Evolutionary conservation across 2,329 filamentous ascomycete species (phyloP), one percentile per base, ranked within the genome.

Genomic region (Aspergillus fumigatus): DNA sequence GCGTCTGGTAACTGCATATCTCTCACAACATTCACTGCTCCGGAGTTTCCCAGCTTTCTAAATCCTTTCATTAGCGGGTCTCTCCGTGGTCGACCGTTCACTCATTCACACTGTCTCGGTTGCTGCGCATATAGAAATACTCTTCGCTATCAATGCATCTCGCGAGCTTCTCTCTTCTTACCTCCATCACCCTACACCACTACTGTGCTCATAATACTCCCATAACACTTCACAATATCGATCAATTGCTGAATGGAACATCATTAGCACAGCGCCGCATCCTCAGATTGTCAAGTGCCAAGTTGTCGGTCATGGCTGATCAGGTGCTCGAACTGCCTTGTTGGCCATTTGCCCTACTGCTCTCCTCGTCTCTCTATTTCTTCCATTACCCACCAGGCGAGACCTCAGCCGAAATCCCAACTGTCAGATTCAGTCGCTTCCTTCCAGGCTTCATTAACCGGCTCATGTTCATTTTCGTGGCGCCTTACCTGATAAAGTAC

Each of bases 361-460:
- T 47, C 23, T 47, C 19, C 14, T 23, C 43, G 9, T 47, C 21
- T 14, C 10, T 47, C 21, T 47, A 47, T 23, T 47, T 47, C 21
- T 47, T 26, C 5, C 14, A 23, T 23, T 25, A 47, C 9, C 43
- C n/a, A 26, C 43, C 43, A 26, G 43, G 19, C 11, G 43, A 23
- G 43, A 14, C 10, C 11, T 25, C 23, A 47, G 14, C 50, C 8
- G 21, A 65, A 27, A 53, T 70, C 8, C 69, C 69, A 11, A 63
- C 60, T 0, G 55, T 70, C 45, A 64, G 49, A 43, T 65, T 62
- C 48, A 55, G 54, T 25, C 23, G 38, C 8, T 65, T 60, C 10
- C 23, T 69, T 3, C 68, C 68, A 2, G 56, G 64, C 26, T 59
- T 65, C 23, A 9, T 69, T 50, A 70, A 70, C 45, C 59, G 67